These are phyloP conservation scores for Solanum hybrid DNA, from an alignment of 305 asterid species.

Conservation along the genomic window DNA sequence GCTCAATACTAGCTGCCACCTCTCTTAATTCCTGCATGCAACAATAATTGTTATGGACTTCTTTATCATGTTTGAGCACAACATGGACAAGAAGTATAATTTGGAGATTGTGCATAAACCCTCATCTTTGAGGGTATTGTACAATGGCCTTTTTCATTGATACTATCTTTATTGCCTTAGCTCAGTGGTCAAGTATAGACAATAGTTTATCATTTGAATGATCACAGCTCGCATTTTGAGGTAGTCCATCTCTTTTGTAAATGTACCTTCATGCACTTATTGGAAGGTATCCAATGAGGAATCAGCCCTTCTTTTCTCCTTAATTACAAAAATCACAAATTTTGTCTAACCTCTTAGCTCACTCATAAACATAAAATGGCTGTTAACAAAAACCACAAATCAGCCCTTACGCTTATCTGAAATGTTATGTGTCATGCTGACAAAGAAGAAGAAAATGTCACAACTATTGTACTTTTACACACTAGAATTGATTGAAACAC, in stretches of 20 bases:
- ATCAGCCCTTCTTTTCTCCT: neutral
- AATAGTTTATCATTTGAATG: neutral
- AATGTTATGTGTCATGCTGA: neutral
- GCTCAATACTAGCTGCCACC: constrained; percentile 53
- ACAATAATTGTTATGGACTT: neutral
- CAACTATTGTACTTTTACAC: neutral
- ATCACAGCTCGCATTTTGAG: neutral
- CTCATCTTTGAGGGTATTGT: neutral
- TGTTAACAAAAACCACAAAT: neutral
- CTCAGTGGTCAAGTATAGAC: neutral
- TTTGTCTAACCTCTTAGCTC: neutral
- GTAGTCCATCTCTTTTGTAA: neutral
- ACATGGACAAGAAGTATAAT: neutral
- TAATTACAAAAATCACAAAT: neutral
- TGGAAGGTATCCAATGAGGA: neutral
- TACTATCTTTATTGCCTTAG: neutral
- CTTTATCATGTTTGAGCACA: neutral
- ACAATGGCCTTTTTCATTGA: neutral
- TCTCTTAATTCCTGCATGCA: constrained; percentile 58
- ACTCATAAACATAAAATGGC: neutral
- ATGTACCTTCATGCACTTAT: neutral
- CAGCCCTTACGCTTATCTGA: neutral
- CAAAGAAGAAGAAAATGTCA: neutral
- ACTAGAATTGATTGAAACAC: neutral
- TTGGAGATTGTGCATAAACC: neutral